These are phyloP conservation scores for Sporothrix inflata DNA, from an alignment of 2,329 filamentous ascomycete species.

Conservation along the genomic window DNA sequence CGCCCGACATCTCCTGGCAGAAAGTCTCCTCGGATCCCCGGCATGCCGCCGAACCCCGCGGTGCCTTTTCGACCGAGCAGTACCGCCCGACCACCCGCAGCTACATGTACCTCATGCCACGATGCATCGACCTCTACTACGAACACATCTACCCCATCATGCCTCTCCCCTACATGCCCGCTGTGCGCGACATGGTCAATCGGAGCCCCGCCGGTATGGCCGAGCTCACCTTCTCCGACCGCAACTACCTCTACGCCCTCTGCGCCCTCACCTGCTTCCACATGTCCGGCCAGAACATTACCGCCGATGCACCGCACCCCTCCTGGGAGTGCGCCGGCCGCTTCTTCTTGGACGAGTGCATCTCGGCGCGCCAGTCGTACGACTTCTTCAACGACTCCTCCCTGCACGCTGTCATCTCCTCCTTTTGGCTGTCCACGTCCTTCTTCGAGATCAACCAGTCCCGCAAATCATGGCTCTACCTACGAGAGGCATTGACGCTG, in stretches of 20 bases:
- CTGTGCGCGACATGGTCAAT: constrained; percentile 54
- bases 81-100: constrained; percentile 45
- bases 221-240: constrained; percentile 46
- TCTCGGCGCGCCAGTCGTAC: constrained; percentile 58
- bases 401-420: constrained; percentile 61
- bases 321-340: constrained; percentile 56
- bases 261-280: constrained; percentile 58
- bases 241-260: constrained; percentile 58
- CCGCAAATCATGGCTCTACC: constrained; percentile 64
- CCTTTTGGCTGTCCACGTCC: constrained; percentile 63
- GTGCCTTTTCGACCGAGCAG: constrained; percentile 49
- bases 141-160: constrained; percentile 66
- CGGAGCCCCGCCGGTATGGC: constrained; percentile 43
- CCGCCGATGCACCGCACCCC: constrained; percentile 44
- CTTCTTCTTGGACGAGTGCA: constrained; percentile 61
- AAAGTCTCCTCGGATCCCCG: constrained; percentile 40
- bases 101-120: constrained; percentile 55
- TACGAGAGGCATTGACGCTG: constrained; percentile 63
- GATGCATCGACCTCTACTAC: constrained; percentile 65
- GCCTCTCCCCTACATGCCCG: constrained; percentile 63
- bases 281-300: constrained; percentile 51
- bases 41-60: constrained; percentile 42
- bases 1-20: constrained; percentile 40
- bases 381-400: constrained; percentile 62
- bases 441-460: constrained; percentile 65